These are phyloP conservation scores for Pseudogymnoascus sp. DNA, from an alignment of 2,329 filamentous ascomycete genomes.

Conservation along the genomic window DNA sequence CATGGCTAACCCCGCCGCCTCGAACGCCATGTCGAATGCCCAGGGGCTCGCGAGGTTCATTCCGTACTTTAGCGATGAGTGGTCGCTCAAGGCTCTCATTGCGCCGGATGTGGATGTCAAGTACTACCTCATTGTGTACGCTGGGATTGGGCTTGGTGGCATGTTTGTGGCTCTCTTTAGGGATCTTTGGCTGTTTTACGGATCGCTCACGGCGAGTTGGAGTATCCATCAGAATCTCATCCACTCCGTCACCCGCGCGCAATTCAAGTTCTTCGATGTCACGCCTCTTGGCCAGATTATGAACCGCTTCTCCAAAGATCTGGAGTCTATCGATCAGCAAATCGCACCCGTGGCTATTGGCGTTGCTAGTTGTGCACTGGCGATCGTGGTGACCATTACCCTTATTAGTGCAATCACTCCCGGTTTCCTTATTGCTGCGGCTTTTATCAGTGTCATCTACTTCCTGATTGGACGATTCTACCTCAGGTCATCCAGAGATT, in stretches of 20 bases:
- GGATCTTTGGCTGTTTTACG: conserved; percentile 85
- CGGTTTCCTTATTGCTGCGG: conserved; percentile 75
- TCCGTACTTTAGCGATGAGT: conserved; percentile 27
- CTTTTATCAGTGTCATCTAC: conserved; percentile 79
- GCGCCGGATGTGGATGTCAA: conserved; percentile 59
- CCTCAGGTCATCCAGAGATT: conserved; percentile 81
- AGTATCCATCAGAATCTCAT: conserved; percentile 75
- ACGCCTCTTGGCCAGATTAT: conserved; percentile 94
- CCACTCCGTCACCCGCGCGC: conserved; percentile 71
- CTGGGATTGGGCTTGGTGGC: conserved; percentile 66
- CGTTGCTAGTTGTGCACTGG: conserved; percentile 55
- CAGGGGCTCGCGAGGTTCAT: conserved; percentile 23
- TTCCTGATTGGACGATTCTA: conserved; percentile 80
- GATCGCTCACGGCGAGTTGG: conserved; percentile 80
- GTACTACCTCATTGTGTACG: conserved; percentile 82
- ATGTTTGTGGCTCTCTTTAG: conserved; percentile 73
- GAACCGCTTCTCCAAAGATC: conserved; percentile 97
- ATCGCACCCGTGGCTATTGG: conserved; percentile 85
- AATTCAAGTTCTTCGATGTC: conserved; percentile 96
- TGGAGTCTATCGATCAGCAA: conserved; percentile 92
- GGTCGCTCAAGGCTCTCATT: conserved; percentile 23
- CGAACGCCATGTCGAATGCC: conserved; percentile 17
- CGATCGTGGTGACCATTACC: conserved; percentile 73
- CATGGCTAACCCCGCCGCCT: conserved; percentile 24
- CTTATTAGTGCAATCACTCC: conserved; percentile 86